Conservation (phyloP, 441 rosid genomes). For the Iberis amara region DNA sequence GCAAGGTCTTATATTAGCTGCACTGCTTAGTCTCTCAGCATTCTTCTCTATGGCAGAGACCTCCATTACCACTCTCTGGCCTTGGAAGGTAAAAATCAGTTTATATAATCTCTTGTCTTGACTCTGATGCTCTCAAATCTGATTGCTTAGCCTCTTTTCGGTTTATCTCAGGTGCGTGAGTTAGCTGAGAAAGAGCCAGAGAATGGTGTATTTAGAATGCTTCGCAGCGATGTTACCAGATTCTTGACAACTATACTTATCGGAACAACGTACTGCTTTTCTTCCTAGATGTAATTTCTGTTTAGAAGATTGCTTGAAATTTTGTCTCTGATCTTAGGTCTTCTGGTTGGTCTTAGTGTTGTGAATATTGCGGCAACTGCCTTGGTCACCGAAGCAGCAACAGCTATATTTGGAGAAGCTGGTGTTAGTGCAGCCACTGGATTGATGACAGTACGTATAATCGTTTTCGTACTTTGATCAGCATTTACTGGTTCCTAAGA, state of each 20-base stretch:
- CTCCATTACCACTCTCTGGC: slow-evolving; percentile 92
- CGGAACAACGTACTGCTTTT: slow-evolving; percentile 81
- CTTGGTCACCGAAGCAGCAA: slow-evolving; percentile 95
- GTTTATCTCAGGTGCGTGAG: slow-evolving; percentile 72
- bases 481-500: slow-evolving; percentile 3
- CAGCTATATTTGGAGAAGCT: slow-evolving; percentile 98
- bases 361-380: slow-evolving; percentile 99
- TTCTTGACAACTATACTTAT: slow-evolving; percentile 95
- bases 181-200: slow-evolving; percentile 96
- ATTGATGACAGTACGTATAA: slow-evolving; percentile 83
- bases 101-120: neutral
- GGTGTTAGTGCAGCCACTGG: slow-evolving; percentile 99
- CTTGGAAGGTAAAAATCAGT: slow-evolving; percentile 82
- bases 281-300: slow-evolving; percentile 24
- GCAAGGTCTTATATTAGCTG: slow-evolving; percentile 80
- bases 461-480: neutral
- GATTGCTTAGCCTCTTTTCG: slow-evolving; percentile 23
- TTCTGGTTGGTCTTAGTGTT: slow-evolving; percentile 50
- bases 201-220: slow-evolving; percentile 92
- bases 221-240: slow-evolving; percentile 93
- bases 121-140: slow-evolving; percentile 15
- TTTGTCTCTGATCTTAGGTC: slow-evolving; percentile 36
- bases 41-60: slow-evolving; percentile 99
- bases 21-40: slow-evolving; percentile 79
- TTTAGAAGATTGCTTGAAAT: slow-evolving; percentile 28